Base-by-base conservation (phyloP, 139 green algal genomes). In the Asterochloris sp. region DNA sequence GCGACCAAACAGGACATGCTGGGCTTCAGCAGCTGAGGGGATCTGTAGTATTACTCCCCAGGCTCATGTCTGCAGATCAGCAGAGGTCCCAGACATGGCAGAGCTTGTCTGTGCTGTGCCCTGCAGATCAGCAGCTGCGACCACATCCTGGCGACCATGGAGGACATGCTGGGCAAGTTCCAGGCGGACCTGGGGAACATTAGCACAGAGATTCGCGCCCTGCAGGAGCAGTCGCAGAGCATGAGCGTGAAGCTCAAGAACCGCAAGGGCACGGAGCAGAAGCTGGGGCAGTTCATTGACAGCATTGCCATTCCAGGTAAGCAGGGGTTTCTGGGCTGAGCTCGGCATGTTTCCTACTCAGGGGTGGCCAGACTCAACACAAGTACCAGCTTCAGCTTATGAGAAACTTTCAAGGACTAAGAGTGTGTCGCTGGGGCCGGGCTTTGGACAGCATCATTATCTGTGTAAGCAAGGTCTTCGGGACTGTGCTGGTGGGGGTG, bases 231-330 rank as follows among this genome's bases (percentile, higher is more conserved):
- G 86, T 91, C 79, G 1, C 84, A 93, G 76, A 89, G 79, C 66
- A 98, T 99, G 96, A 92, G 88, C 79, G 88, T 94, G 26, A 94
- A 95, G 86, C 91, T 99, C 11, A 87, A 86, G 21, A 98, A 98
- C 90, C 83, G 96, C 26, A 93, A 91, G 12, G 88, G 83, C 4
- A 83, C 91, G 14, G 91, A 97, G 89, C 47, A 76, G 26, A 69
- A 87, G 83, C 89, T 99, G 76, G 93, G 91, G 14, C 27, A 78
- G 21, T 98, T 99, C 82, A 86, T 99, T 11, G 91, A 98, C 81
- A 86, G 93, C 68, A 79, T 98, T 24, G 90, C 89, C 27, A 83
- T 99, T 26, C 86, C 92, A n/a, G 91, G 95, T 47, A 80, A 91
- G 14, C 66, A 26, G 66, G 66, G 19, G 66, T 2, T 26, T 26